Evolutionary conservation across 2,329 filamentous ascomycete species (phyloP).

Genomic region (Fusarium multiceps): DNA sequence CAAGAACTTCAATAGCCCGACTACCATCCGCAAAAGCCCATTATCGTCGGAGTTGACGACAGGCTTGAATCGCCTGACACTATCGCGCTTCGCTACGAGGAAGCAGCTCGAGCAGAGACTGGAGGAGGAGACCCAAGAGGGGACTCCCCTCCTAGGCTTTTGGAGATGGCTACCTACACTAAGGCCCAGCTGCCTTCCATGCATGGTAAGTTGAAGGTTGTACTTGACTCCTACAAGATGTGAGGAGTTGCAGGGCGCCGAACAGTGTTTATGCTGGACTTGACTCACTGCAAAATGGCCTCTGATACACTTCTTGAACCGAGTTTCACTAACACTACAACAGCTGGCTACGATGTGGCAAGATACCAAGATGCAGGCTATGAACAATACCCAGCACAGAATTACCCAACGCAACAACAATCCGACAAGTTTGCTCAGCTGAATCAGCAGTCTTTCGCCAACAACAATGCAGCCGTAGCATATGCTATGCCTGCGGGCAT

Average conservation of each 20-base stretch:
- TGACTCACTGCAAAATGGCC: background rate
- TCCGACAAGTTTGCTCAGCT: conserved; percentile 64
- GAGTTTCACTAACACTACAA: conserved; percentile 25
- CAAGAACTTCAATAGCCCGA: conserved; percentile 56
- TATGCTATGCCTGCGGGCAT: conserved; percentile 70
- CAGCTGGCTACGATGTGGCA: conserved; percentile 68
- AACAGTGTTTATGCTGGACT: background rate
- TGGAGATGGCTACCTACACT: conserved; percentile 69
- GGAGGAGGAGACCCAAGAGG: conserved; percentile 64
- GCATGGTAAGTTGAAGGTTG: conserved; percentile 74
- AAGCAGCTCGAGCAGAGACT: conserved; percentile 64
- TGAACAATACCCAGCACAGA: conserved; percentile 62
- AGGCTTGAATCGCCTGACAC: conserved; percentile 68
- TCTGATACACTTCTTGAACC: background rate
- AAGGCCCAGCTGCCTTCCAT: conserved; percentile 81
- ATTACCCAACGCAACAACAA: conserved; percentile 60
- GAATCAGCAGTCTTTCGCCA: conserved; percentile 67
- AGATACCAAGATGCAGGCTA: conserved; percentile 69
- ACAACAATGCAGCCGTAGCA: conserved; percentile 71
- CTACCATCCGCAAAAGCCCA: conserved; percentile 65
- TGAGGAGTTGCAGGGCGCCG: conserved; percentile 20
- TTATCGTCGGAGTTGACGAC: conserved; percentile 66
- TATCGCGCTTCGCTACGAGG: conserved; percentile 67
- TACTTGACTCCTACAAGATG: conserved; percentile 38
- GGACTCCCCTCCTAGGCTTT: conserved; percentile 63